Evolutionary conservation across 202 grass and related monocot species (phyloP), one percentile per base, ranked within the genome.

Genomic region (Dendrocalamus latiflorus): DNA sequence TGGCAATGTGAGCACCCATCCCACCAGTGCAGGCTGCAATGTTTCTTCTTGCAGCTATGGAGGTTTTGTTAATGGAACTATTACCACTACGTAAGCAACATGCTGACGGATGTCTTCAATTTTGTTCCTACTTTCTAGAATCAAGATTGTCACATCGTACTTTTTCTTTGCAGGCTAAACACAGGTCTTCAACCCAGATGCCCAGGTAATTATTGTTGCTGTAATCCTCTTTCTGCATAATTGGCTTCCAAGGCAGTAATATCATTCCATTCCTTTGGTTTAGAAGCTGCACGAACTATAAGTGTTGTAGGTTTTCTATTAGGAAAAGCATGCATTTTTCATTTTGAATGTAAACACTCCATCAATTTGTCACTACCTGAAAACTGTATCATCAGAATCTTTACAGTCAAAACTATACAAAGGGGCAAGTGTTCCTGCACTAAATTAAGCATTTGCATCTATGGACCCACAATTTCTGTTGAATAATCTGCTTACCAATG

Each of bases 31-130:
- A 47, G 96, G 96, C 75, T 99, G 96, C 87, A 99, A 93, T 51
- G 82, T 95, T 53, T 93, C 96, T 44, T 89, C 93, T 21, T 99
- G 93, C 80, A 87, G 45, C 54, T 99, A 99, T 8, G 88, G 81
- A 62, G 96, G 96, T 68, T 95, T 99, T 75, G 83, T 95, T 18
- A 98, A 95, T 69, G 96, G 93, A 42, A 85, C 87, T 45, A 93
- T 98, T 81, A 45, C 64, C 68, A 83, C 93, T 38, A 85, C 47
- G 96, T 98, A 98, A 88, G 85, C 59, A 75, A 15, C 24, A 59
- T 33, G 53, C 41, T 87, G 16, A 25, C 28, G 4, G 17, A 67
- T 21, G 53, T 11, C 17, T 74, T 45, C 68, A 1, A 25, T 58
- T 81, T 56, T 89, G 4, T 63, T 54, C 21, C 38, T 3, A 13